Conservation (phyloP, 2,329 filamentous ascomycete species). For the Lachnellula subtilissima region DNA sequence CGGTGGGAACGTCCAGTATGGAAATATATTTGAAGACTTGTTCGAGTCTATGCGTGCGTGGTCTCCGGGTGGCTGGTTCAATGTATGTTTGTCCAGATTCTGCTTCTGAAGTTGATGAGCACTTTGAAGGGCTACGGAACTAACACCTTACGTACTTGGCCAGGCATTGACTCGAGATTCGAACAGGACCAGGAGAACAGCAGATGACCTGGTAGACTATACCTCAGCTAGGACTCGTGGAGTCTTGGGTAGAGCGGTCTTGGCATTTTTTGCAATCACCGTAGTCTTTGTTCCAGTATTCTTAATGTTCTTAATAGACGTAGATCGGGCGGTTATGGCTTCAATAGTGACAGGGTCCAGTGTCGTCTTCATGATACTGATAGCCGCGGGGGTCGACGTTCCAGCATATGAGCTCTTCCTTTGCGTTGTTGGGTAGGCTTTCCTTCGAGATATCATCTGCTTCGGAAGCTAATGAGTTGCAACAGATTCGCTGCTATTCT, state of each 20-base stretch:
- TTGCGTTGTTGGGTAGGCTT: constrained; percentile 6
- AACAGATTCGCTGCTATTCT: constrained; percentile 1
- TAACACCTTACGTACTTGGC: background rate
- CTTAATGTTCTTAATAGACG: constrained; percentile 7
- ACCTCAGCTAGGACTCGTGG: background rate
- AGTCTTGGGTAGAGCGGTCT: background rate
- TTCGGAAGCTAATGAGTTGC: background rate
- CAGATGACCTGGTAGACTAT: background rate
- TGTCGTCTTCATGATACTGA: background rate
- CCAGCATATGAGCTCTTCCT: constrained; percentile 12
- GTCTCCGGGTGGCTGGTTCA: background rate
- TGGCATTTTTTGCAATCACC: background rate
- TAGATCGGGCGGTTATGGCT: constrained; percentile 5
- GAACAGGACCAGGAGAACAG: background rate
- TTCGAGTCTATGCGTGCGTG: background rate
- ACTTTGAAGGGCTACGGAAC: background rate
- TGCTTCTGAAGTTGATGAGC: background rate
- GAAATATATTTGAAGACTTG: constrained; percentile 2
- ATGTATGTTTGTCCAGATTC: background rate
- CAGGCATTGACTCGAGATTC: background rate
- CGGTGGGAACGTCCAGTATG: background rate
- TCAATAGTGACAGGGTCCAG: constrained; percentile 6
- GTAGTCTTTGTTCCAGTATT: constrained; percentile 12
- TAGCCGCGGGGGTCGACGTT: constrained; percentile 5
- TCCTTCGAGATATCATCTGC: background rate